Evolutionary conservation across 169 alveolate species (phyloP), one percentile per base, ranked within the genome.

Genomic region (Plasmodium falciparum): DNA sequence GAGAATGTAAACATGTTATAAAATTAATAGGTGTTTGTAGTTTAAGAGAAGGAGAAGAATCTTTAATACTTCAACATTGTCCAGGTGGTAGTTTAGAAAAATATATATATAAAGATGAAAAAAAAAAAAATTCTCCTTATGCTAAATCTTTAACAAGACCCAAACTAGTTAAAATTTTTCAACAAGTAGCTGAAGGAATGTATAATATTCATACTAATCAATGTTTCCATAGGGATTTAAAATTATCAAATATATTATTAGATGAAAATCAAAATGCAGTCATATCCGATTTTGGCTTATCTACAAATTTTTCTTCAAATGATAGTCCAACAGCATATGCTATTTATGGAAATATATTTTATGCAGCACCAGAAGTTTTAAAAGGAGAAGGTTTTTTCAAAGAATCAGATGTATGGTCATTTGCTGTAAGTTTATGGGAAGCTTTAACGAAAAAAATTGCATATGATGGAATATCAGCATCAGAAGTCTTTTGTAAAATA

Each of bases 321-420:
- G 92, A 78, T 54, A 88, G 92, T 22, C 92, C 92, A 49, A 88
- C 93, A 74, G 90, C 93, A n/a, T 88, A 86, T 69, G 90, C 95
- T 3, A 89, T 85, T 15, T 92, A 75, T 88, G 95, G 95, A 13
- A 92, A 92, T 66, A 88, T 78, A 26, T 92, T 89, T 88, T 92
- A 92, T 78, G 95, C 95, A 2, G 95, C 95, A 11, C 95, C 95
- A 0, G 95, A 92, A 58, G 95, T 92, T 29, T 50, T 92, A 20
- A 92, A 92, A 78, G 92, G 92, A 29, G 95, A 92, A 54, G 95
- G 95, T 3, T 92, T 92, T 73, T 92, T 88, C 76, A 88, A 92
- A 67, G 92, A 92, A 80, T 89, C 94, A 1, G 95, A 92, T 88
- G 95, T 92, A 20, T 92, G 95, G 95, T 92, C 95, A 13, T 92